These are phyloP conservation scores for Tylopilus balloui DNA, from an alignment of 768 basidiomycete genomes.

Conservation along the genomic window DNA sequence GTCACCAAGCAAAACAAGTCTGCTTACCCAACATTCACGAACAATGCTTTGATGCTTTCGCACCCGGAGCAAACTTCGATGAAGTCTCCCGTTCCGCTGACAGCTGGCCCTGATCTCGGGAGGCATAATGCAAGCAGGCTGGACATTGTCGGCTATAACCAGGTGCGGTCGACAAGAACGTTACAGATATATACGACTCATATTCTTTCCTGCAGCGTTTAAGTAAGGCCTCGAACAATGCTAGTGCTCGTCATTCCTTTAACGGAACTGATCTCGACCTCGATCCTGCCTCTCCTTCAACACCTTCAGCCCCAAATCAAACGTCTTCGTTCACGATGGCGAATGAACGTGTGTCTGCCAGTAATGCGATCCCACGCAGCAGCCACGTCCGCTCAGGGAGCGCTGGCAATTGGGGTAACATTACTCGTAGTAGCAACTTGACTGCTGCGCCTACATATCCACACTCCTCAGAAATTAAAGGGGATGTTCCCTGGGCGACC, in stretches of 20 bases:
- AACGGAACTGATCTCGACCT: conserved; percentile 65
- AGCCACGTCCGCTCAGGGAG: conserved; percentile 77
- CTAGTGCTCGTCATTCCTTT: conserved; percentile 69
- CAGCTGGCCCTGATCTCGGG: conserved; percentile 82
- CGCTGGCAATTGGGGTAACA: conserved; percentile 73
- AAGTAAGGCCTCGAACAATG: conserved; percentile 44
- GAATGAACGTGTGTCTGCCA: conserved; percentile 36
- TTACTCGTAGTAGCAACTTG: conserved; percentile 52
- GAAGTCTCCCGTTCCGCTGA: conserved; percentile 76
- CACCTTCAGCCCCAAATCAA: conserved; percentile 45
- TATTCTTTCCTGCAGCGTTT: conserved; percentile 36
- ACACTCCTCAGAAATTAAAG: conserved; percentile 48
- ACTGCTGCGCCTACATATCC: conserved; percentile 48
- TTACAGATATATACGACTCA: conserved; percentile 6
- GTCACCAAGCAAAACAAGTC: conserved; percentile 77
- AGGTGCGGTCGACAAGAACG: conserved; percentile 40
- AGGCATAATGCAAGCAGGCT: conserved; percentile 65
- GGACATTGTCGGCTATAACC: conserved; percentile 70
- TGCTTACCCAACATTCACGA: conserved; percentile 62
- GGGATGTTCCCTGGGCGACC: conserved; percentile 57
- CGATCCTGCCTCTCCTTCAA: conserved; percentile 54
- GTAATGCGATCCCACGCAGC: conserved; percentile 39
- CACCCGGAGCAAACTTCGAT: conserved; percentile 52
- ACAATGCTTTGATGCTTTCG: conserved; percentile 48
- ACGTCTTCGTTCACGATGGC: conserved; percentile 36